These are phyloP conservation scores for Rhododendron molle DNA, from an alignment of 148 eudicot genomes.

Conservation along the genomic window DNA sequence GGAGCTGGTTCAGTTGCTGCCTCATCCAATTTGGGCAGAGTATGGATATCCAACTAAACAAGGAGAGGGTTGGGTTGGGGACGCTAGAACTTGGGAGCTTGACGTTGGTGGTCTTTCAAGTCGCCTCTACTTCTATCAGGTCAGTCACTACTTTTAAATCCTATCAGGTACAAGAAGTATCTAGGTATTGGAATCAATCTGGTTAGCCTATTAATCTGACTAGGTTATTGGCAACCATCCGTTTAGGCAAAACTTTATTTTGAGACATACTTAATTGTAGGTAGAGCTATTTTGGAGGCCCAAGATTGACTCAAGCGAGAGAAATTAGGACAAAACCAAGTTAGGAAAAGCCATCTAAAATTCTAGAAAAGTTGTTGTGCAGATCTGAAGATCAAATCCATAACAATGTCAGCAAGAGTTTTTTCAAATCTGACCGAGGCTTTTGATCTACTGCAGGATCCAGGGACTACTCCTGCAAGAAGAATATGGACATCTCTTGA, in stretches of 20 bases:
- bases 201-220: background rate
- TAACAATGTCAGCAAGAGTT: background rate
- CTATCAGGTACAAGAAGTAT: background rate
- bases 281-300: background rate
- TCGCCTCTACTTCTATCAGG: constrained; percentile 81
- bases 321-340: background rate
- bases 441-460: constrained; percentile 48
- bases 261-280: background rate
- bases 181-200: background rate
- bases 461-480: constrained; percentile 60
- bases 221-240: background rate
- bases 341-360: background rate
- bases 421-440: background rate
- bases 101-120: constrained; percentile 78
- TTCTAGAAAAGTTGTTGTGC: background rate
- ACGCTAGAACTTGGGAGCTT: constrained; percentile 71
- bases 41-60: constrained; percentile 75
- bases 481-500: constrained; percentile 79
- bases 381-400: background rate
- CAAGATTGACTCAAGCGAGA: background rate
- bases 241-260: background rate
- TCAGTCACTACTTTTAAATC: constrained; percentile 1
- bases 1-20: constrained; percentile 72
- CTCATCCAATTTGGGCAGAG: constrained; percentile 71
- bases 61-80: constrained; percentile 84